Conservation (phyloP, 257 asterid genomes). For the Solanum raphanifolium region DNA sequence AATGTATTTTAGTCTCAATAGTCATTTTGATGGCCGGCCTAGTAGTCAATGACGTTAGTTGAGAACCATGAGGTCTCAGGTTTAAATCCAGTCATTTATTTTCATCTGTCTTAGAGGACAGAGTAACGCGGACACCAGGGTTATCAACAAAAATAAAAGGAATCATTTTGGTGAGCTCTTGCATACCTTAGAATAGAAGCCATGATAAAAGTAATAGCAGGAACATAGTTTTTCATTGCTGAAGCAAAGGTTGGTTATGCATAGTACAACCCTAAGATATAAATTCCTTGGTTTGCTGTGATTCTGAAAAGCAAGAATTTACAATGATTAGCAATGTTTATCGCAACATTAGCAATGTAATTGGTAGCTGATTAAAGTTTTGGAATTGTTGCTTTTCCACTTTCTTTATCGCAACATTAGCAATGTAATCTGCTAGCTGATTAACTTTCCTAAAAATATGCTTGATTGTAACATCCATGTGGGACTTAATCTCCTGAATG, state of each 20-base stretch:
- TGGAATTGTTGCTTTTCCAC: too few species aligned
- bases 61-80: not conserved
- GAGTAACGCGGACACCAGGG: too few species aligned
- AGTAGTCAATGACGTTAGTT: not conserved
- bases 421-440: too few species aligned
- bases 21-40: not conserved
- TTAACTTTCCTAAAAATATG: too few species aligned
- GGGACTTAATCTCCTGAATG: too few species aligned
- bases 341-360: too few species aligned
- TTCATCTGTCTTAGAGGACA: too few species aligned
- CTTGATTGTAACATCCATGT: too few species aligned
- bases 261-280: constrained; percentile 52
- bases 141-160: too few species aligned
- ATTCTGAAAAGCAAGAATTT: constrained; percentile 21
- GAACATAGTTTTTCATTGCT: constrained; percentile 83
- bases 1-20: not conserved
- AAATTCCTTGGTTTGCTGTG: constrained; percentile 82
- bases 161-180: not conserved
- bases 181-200: constrained; percentile 44
- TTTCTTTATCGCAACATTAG: too few species aligned
- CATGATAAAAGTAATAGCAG: constrained; percentile 59
- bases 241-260: constrained; percentile 77
- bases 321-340: not conserved
- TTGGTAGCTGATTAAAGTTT: too few species aligned
- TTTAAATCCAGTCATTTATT: not conserved